phyloP scores from a whole-genome alignment of 2,329 filamentous ascomycete species.

The Ramichloridium luteum region DNA sequence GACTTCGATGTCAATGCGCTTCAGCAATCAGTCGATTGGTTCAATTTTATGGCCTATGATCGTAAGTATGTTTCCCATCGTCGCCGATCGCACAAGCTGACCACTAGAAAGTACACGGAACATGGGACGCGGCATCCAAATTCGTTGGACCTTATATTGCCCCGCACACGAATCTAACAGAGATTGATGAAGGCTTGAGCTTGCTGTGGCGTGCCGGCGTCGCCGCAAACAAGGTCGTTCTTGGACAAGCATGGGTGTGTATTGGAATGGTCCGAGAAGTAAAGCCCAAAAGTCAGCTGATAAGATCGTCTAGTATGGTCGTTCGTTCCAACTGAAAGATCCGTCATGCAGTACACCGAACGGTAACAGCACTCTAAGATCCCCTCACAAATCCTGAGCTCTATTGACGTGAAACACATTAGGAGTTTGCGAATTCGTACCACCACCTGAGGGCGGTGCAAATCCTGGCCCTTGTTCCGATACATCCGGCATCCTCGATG shows the following conservation, averaged over 20 bases:
- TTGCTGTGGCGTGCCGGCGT: constrained; percentile 37
- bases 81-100: no score
- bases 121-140: constrained; percentile 27
- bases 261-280: no score
- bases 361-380: constrained; percentile 11
- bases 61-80: no score
- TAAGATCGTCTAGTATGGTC: no score
- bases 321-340: constrained; percentile 21
- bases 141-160: no score
- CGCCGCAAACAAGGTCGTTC: constrained; percentile 27
- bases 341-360: constrained; percentile 10
- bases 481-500: constrained; percentile 10
- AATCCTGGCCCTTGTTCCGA: constrained; percentile 19
- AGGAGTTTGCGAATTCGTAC: no score
- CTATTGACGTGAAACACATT: no score
- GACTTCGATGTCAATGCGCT: constrained; percentile 21
- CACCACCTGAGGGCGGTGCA: constrained; percentile 7
- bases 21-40: constrained; percentile 2
- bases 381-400: no score
- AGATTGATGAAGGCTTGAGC: constrained; percentile 32
- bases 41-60: constrained; percentile 37
- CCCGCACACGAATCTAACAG: constrained; percentile 32
- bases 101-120: no score
- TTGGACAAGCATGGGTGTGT: constrained; percentile 37
- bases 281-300: no score